A percentile compares a stretch with the other conserved stretches of the same genome.
These are phyloP conservation scores for Penicillium soppii DNA, from an alignment of 495 filamentous ascomycete genomes.

Conservation along the genomic window DNA sequence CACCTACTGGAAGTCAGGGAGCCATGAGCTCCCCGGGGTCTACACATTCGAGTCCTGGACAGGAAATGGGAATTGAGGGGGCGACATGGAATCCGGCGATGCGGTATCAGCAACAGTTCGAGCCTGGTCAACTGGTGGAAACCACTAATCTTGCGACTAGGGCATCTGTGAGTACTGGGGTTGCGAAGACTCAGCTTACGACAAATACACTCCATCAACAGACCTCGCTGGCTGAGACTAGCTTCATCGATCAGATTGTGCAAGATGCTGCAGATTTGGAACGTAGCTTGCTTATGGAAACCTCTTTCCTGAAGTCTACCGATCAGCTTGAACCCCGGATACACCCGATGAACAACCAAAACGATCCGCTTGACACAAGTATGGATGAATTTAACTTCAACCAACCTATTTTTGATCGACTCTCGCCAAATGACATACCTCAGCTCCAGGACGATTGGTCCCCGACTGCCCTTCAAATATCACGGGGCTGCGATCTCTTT, in stretches of 20 bases:
- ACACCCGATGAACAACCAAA: background rate
- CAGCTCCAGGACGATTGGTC: slow-evolving; percentile 25
- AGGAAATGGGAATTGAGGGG: background rate
- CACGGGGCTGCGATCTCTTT: slow-evolving; percentile 29
- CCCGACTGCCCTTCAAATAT: slow-evolving; percentile 23
- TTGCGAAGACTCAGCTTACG: background rate
- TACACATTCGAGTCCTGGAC: background rate
- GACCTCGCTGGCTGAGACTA: background rate
- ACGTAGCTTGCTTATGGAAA: slow-evolving; percentile 16
- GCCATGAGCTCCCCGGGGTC: background rate
- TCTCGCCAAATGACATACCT: slow-evolving; percentile 13
- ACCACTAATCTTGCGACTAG: background rate
- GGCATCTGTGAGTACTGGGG: background rate
- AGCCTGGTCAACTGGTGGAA: background rate
- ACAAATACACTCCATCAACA: background rate
- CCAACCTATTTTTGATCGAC: background rate
- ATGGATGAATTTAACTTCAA: background rate
- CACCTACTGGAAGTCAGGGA: background rate
- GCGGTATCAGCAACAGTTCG: background rate
- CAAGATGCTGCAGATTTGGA: slow-evolving; percentile 12
- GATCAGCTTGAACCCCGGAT: slow-evolving; percentile 7
- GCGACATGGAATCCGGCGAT: background rate
- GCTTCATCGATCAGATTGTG: slow-evolving; percentile 8
- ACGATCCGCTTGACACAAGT: background rate
- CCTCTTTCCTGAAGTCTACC: slow-evolving; percentile 13